These are phyloP conservation scores for Clavulina sp. DNA, from an alignment of 768 basidiomycete genomes.

Conservation along the genomic window DNA sequence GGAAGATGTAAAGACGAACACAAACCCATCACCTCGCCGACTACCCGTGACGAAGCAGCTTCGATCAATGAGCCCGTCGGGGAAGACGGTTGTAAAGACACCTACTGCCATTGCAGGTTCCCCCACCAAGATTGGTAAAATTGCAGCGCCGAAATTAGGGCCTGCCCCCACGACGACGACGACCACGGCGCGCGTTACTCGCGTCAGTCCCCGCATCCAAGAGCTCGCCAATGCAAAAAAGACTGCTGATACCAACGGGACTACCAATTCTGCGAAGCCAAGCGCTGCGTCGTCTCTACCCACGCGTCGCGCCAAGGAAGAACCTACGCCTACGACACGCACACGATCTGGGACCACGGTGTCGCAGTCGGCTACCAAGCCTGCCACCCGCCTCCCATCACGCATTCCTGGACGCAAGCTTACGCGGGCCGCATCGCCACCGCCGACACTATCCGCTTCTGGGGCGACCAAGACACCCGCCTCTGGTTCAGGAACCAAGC, in stretches of 20 bases:
- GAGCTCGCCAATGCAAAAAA: conserved; percentile 1
- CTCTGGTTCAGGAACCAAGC: conserved; percentile 40
- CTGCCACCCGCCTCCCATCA: conserved; percentile 12
- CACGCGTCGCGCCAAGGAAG: not conserved
- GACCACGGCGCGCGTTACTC: conserved; percentile 53
- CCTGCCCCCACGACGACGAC: conserved; percentile 37
- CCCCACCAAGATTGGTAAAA: not conserved
- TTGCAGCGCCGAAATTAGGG: not conserved
- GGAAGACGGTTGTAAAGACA: not conserved
- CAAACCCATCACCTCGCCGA: conserved; percentile 4
- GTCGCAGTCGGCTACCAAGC: conserved; percentile 20
- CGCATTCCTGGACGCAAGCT: conserved; percentile 29
- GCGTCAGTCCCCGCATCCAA: conserved; percentile 27
- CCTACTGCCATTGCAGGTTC: not conserved
- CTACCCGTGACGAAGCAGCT: conserved; percentile 7
- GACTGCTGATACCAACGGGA: not conserved
- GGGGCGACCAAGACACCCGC: conserved; percentile 25
- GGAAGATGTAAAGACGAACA: not conserved
- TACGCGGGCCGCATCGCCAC: conserved; percentile 19
- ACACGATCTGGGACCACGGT: not conserved
- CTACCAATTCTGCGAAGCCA: not conserved
- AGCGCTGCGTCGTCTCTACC: not conserved
- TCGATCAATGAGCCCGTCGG: not conserved
- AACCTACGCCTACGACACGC: not conserved
- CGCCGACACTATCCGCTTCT: conserved; percentile 29